Conservation (phyloP, 23 red algal species). For the Gracilariopsis chorda region DNA sequence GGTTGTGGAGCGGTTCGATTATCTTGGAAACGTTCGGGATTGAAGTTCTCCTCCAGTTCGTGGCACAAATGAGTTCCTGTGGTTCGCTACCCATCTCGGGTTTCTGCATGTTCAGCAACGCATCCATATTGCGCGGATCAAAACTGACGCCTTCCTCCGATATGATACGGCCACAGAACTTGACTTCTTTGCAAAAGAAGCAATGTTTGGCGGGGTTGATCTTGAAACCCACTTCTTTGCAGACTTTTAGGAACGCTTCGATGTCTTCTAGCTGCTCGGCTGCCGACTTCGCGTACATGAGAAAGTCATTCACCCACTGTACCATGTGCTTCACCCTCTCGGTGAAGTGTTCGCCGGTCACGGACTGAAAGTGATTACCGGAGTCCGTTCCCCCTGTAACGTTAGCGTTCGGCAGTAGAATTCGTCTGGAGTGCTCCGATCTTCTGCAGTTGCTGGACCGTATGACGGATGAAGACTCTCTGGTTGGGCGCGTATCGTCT, state of each 20-base stretch:
- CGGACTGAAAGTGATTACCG: constrained; percentile 36
- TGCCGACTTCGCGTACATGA: neutral
- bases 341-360: neutral
- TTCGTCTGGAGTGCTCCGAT: neutral
- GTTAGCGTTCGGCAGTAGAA: neutral
- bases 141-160: neutral
- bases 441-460: neutral
- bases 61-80: constrained; percentile 9
- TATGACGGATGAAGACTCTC: neutral
- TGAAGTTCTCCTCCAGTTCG: constrained; percentile 42
- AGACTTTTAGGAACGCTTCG: neutral
- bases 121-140: neutral
- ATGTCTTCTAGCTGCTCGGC: neutral
- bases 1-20: neutral
- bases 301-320: constrained; percentile 29
- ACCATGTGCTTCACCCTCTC: neutral
- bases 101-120: neutral
- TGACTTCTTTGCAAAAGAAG: neutral
- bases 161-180: constrained; percentile 27
- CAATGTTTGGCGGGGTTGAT: neutral
- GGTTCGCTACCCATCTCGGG: neutral
- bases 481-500: neutral
- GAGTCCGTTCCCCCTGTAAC: constrained; percentile 31
- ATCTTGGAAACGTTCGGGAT: neutral
- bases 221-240: neutral